Percentiles rank a stretch among this genome's conserved stretches.
phyloP scores from a whole-genome alignment of 2,329 filamentous ascomycete genomes.

The Onygenales sp. region DNA sequence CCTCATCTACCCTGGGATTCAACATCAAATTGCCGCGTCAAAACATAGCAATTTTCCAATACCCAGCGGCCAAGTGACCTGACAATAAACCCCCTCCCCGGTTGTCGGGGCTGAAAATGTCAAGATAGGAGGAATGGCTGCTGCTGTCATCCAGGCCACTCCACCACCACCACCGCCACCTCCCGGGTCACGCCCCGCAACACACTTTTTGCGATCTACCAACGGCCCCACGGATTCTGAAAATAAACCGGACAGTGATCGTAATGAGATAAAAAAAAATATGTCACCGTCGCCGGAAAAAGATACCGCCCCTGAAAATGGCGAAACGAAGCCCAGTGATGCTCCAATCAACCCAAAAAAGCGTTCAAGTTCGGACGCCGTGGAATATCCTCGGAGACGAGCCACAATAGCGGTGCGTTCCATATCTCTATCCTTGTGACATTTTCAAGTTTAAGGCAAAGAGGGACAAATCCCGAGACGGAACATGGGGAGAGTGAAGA shows the following conservation, averaged over 20 bases:
- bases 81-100: background rate
- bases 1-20: too few species aligned
- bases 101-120: background rate
- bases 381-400: slow-evolving; percentile 24
- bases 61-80: too few species aligned
- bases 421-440: background rate
- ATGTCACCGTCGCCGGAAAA: slow-evolving; percentile 17
- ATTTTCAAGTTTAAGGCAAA: background rate
- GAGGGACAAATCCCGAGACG: background rate
- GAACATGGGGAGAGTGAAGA: too few species aligned
- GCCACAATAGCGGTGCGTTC: slow-evolving; percentile 25
- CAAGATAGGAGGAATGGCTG: background rate
- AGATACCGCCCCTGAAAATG: slow-evolving; percentile 5
- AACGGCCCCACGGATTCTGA: background rate
- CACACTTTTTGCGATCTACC: background rate
- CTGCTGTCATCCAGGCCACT: background rate
- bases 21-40: too few species aligned
- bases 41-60: too few species aligned
- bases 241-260: background rate
- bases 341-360: slow-evolving; percentile 17
- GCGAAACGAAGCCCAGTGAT: slow-evolving; percentile 7
- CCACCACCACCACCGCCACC: background rate
- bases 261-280: background rate
- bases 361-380: slow-evolving; percentile 19
- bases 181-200: background rate